Percentiles rank a stretch among this genome's conserved stretches.
Evolutionary conservation across 371 early-diverging fungal genomes (phyloP).

Genomic region (Syncephalastrum racemosum): DNA sequence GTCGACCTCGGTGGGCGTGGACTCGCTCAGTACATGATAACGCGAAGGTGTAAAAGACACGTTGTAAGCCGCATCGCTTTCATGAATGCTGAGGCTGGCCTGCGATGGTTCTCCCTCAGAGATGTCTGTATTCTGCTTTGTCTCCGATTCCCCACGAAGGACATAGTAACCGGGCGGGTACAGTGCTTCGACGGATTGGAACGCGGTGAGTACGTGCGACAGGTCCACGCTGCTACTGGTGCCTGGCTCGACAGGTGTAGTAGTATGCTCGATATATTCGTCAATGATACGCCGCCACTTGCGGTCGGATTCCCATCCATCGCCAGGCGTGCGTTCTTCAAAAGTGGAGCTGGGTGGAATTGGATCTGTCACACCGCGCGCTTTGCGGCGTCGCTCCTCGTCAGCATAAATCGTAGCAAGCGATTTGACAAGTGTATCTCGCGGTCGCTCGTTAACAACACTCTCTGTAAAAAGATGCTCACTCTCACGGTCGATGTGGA

Average conservation of each 20-base stretch:
- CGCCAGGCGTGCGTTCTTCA: constrained; percentile 8
- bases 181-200: constrained; percentile 46
- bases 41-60: constrained; percentile 27
- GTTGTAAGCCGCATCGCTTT: constrained; percentile 7
- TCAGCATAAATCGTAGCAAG: constrained; percentile 61
- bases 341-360: background rate
- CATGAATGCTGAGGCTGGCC: no score
- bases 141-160: background rate
- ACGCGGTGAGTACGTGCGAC: constrained; percentile 38
- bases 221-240: background rate
- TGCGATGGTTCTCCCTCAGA: background rate
- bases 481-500: constrained; percentile 29
- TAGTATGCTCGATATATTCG: background rate
- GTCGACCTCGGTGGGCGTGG: constrained; percentile 15
- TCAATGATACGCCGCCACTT: constrained; percentile 15
- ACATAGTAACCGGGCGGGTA: constrained; percentile 27
- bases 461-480: constrained; percentile 10
- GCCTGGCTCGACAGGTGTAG: no score
- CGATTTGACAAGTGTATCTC: constrained; percentile 48
- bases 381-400: constrained; percentile 23
- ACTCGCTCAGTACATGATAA: constrained; percentile 6
- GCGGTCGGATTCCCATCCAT: constrained; percentile 23
- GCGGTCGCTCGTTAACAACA: constrained; percentile 1
- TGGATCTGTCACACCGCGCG: constrained; percentile 18
- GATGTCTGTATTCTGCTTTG: background rate